A percentile compares a stretch with the other conserved stretches of the same genome.
phyloP scores from a whole-genome alignment of 768 basidiomycete genomes.

The Lentinus brumalis region DNA sequence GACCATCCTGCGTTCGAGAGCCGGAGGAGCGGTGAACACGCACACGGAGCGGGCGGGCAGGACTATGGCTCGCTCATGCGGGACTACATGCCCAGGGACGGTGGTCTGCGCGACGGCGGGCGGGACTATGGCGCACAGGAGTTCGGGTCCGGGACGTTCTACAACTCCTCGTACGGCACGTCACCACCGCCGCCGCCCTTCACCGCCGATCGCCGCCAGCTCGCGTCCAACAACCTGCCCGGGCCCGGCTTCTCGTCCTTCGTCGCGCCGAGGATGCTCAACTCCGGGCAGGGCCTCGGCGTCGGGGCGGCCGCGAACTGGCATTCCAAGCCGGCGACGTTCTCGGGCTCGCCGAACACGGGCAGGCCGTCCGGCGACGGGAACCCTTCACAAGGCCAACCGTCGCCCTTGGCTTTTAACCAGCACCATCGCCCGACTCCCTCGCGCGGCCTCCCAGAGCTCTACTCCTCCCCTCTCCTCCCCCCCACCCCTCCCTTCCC shows the following conservation, averaged over 20 bases:
- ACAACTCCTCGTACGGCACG: conserved; percentile 24
- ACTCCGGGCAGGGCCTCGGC: conserved; percentile 20
- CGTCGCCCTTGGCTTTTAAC: conserved; percentile 29
- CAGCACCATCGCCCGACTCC: conserved; percentile 32
- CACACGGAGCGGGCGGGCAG: background rate
- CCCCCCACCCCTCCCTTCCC: conserved; percentile 19
- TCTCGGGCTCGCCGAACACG: conserved; percentile 21
- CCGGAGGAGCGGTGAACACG: conserved; percentile 20
- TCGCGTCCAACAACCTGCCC: conserved; percentile 15
- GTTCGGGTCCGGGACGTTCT: conserved; percentile 14
- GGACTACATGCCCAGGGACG: conserved; percentile 19
- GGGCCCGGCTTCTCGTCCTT: conserved; percentile 25
- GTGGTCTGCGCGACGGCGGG: conserved; percentile 16
- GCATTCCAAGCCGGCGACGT: conserved; percentile 19
- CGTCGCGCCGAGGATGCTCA: conserved; percentile 26
- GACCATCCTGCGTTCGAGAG: conserved; percentile 25
- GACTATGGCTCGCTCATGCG: conserved; percentile 18
- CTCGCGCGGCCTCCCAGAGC: conserved; percentile 24
- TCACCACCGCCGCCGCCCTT: conserved; percentile 27
- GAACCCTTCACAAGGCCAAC: conserved; percentile 28
- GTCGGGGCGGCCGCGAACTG: conserved; percentile 18
- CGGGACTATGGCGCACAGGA: conserved; percentile 18
- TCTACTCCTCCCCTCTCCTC: conserved; percentile 25
- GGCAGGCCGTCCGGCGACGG: conserved; percentile 20
- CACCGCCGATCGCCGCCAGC: conserved; percentile 22